Base-by-base conservation (phyloP, 345 rosid genomes). In the Kandelia obovata region DNA sequence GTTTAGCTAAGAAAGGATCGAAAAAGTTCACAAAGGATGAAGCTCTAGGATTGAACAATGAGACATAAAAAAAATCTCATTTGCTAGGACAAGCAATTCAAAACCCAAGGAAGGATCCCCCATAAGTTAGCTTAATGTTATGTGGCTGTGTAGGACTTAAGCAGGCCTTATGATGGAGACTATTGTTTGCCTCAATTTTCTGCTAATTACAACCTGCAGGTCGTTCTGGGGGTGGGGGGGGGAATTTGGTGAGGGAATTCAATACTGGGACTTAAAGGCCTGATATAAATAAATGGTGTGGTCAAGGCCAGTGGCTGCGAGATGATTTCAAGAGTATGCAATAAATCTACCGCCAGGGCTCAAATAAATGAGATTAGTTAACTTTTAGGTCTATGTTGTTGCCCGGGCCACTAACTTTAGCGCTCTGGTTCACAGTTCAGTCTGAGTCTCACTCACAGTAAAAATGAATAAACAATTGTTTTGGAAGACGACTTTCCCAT, bases 11-110 rank as follows among this genome's bases (percentile, higher is more conserved):
- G 15, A 10, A 26, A 62, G 37, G 65, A 58, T 51, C 5, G 26
- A 55, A 25, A 9, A 13, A 55, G 28, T 72, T 83, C 72, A 68
- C 53, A 66, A 78, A 84, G 76, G 46, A 65, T 67, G 69, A 7
- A 68, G 58, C 75, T 78, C 76, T 65, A 57, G 30, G 56, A 5
- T 62, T 63, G 69, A 69, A 80, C 60, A 58, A 62, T 61, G 59
- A 59, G 70, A n/a, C 25, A 28, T 8, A 60, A 64, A 58, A 58
- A 57, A 28, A 64, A 71, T 46, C 72, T 66, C 76, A 75, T 63
- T 53, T 51, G 80, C 67, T 46, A 15, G 61, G 62, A 43, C 16
- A 62, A 69, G 31, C 43, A 62, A 67, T 58, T 35, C 70, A 66
- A 66, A 55, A n/a, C n/a, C 60, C 63, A 25, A 19, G 20, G 47